phyloP scores from a whole-genome alignment of 176 grass and related monocot genomes.

The Puccinellia tenuiflora region DNA sequence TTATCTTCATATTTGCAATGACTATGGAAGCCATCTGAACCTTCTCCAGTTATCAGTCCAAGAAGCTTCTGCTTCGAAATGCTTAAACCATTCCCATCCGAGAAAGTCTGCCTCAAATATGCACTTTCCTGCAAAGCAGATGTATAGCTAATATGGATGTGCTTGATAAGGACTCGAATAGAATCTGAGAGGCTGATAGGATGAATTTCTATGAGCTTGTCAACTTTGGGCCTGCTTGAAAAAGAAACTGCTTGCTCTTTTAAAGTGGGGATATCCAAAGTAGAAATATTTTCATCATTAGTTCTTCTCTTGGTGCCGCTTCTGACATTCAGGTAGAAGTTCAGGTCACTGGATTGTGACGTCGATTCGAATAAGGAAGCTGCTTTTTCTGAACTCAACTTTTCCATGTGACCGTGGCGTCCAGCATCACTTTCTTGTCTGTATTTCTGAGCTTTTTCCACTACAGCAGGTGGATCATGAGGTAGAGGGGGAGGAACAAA shows the following conservation, averaged over 20 bases:
- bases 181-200: slow-evolving; percentile 47
- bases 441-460: slow-evolving; percentile 22
- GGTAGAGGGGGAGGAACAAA: slow-evolving; percentile 14
- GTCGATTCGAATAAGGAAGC: slow-evolving; percentile 49
- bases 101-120: slow-evolving; percentile 30
- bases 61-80: slow-evolving; percentile 65
- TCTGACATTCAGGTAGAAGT: slow-evolving; percentile 68
- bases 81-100: slow-evolving; percentile 33
- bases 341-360: slow-evolving; percentile 50
- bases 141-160: slow-evolving; percentile 40
- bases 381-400: slow-evolving; percentile 34
- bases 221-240: slow-evolving; percentile 21
- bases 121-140: slow-evolving; percentile 47
- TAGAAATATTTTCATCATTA: slow-evolving; percentile 8
- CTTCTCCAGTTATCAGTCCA: slow-evolving; percentile 49
- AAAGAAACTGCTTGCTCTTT: slow-evolving; percentile 35
- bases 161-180: slow-evolving; percentile 43
- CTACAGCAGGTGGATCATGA: slow-evolving; percentile 31
- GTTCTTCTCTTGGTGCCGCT: slow-evolving; percentile 31
- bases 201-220: slow-evolving; percentile 47
- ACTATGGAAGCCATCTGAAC: slow-evolving; percentile 21
- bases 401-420: slow-evolving; percentile 23
- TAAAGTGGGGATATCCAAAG: slow-evolving; percentile 21
- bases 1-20: slow-evolving; percentile 29
- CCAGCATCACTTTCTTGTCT: slow-evolving; percentile 24